Conservation (phyloP, 2,329 filamentous ascomycete genomes). For the Neurospora sp. region DNA sequence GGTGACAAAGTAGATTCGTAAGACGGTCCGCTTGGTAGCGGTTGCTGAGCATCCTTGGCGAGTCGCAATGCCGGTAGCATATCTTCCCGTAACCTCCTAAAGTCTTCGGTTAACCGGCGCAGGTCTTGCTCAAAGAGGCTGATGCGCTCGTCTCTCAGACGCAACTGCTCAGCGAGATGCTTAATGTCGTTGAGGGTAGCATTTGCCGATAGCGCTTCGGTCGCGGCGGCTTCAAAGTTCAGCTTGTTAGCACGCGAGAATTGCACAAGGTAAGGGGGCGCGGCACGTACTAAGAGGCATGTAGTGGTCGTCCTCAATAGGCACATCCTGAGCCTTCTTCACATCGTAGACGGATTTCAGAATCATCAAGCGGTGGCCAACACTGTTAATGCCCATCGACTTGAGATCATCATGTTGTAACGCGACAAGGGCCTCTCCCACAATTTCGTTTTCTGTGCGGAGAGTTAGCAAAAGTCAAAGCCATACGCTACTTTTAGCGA, state of each 20-base stretch:
- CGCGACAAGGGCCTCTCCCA: constrained; percentile 81
- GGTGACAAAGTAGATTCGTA: constrained; percentile 48
- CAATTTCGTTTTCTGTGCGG: constrained; percentile 75
- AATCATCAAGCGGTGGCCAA: constrained; percentile 89
- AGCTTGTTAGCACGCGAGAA: constrained; percentile 9
- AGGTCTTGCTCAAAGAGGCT: constrained; percentile 74
- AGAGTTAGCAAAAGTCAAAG: neutral
- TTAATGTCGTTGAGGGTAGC: constrained; percentile 92
- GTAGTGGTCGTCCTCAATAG: constrained; percentile 87
- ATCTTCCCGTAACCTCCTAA: constrained; percentile 80
- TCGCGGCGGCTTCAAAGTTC: constrained; percentile 63
- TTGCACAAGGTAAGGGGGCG: neutral
- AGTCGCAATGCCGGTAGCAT: constrained; percentile 83
- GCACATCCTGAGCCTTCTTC: constrained; percentile 87
- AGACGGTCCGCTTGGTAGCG: constrained; percentile 52
- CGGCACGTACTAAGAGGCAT: constrained; percentile 70
- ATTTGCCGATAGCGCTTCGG: constrained; percentile 72
- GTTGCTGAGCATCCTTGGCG: constrained; percentile 84
- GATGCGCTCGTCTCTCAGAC: constrained; percentile 84
- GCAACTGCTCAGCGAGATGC: constrained; percentile 79
- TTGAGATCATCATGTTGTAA: constrained; percentile 89
- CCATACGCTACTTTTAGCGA: neutral
- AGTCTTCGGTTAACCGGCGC: constrained; percentile 77
- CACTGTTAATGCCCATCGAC: constrained; percentile 86
- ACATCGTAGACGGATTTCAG: constrained; percentile 94